Evolutionary conservation across 768 basidiomycete species (phyloP).

Genomic region (Trametes villosa): DNA sequence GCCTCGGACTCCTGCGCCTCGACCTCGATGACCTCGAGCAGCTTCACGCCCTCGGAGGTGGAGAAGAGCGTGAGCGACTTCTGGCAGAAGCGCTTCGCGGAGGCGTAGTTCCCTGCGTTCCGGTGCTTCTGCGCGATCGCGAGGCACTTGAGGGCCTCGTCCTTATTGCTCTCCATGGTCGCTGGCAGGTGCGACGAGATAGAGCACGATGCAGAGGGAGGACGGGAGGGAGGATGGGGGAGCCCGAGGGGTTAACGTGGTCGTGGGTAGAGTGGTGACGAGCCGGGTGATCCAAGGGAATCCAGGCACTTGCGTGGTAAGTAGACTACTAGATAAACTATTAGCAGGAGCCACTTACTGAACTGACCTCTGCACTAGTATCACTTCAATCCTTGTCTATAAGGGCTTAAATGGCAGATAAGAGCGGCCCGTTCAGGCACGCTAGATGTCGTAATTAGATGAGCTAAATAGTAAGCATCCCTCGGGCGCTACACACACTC

Average conservation of each 20-base stretch:
- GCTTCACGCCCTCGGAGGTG: conserved; percentile 71
- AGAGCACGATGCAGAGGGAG: conserved; percentile 65
- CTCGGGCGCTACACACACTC: neutral
- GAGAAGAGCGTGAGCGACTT: conserved; percentile 86
- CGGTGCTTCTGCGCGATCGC: conserved; percentile 77
- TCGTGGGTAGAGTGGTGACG: conserved; percentile 16
- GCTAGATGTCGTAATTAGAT: neutral
- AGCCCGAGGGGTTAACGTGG: neutral
- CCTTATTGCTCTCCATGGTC: conserved; percentile 84
- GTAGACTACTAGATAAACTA: too few species aligned
- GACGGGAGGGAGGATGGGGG: conserved; percentile 48
- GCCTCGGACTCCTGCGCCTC: conserved; percentile 45
- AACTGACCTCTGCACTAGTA: neutral
- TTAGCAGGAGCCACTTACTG: neutral
- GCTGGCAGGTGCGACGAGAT: conserved; percentile 41
- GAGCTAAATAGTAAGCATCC: neutral
- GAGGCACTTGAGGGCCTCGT: conserved; percentile 86
- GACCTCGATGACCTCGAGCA: conserved; percentile 69
- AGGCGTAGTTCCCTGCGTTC: conserved; percentile 68
- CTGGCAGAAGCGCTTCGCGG: conserved; percentile 86
- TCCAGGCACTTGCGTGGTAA: neutral
- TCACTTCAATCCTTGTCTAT: neutral
- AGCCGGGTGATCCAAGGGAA: neutral
- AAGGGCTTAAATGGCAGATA: neutral
- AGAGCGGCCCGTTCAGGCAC: neutral